phyloP scores from a whole-genome alignment of 2,329 filamentous ascomycete species.

The Polytolypa hystricis region DNA sequence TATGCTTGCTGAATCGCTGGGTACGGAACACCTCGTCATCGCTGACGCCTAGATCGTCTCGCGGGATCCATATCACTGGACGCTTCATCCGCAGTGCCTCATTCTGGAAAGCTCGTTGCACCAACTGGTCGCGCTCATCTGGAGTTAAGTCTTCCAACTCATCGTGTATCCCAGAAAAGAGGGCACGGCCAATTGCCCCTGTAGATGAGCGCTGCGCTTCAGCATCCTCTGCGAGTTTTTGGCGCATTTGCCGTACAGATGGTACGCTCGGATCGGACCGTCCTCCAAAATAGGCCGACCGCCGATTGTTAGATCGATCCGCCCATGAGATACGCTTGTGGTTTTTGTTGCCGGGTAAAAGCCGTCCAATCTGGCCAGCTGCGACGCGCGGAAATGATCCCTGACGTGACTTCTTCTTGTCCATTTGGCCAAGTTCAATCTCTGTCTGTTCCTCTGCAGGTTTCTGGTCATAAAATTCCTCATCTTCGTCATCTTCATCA shows the following conservation, averaged over 20 bases:
- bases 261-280: conserved; percentile 24
- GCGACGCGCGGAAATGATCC: conserved; percentile 9
- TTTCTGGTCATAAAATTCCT: conserved; percentile 33
- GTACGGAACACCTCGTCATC: conserved; percentile 83
- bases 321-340: conserved; percentile 31
- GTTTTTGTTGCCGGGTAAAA: conserved; percentile 12
- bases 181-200: conserved; percentile 57
- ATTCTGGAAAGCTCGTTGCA: conserved; percentile 83
- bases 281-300: conserved; percentile 29
- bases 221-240: conserved; percentile 42
- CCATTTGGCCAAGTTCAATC: conserved; percentile 31
- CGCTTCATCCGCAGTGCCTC: conserved; percentile 71
- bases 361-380: conserved; percentile 13
- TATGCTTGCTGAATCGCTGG: conserved; percentile 59
- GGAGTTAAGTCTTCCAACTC: conserved; percentile 91
- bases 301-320: conserved; percentile 29
- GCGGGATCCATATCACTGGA: conserved; percentile 87
- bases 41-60: conserved; percentile 78
- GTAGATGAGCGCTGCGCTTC: conserved; percentile 55
- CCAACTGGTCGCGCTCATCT: conserved; percentile 74
- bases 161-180: conserved; percentile 81
- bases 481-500: conserved; percentile 39
- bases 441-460: conserved; percentile 34
- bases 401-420: conserved; percentile 5
- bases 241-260: conserved; percentile 22